These are phyloP conservation scores for Malus sieversii DNA, from an alignment of 306 rosid species.

Conservation along the genomic window DNA sequence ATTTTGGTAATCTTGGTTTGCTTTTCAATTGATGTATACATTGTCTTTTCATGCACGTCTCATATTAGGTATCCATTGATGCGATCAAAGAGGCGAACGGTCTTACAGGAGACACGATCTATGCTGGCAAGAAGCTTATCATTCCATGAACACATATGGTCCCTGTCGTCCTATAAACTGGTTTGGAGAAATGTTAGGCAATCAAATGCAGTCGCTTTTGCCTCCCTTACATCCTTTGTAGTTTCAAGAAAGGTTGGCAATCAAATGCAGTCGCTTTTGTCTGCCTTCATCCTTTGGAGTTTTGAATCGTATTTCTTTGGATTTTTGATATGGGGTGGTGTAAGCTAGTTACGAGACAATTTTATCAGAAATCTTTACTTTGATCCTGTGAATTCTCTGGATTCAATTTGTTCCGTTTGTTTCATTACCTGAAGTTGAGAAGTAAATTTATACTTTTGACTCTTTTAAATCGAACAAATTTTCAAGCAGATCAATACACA, in stretches of 20 bases:
- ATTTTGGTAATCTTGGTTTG: background rate
- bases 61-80: constrained; percentile 19
- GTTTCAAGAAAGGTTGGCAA: background rate
- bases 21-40: background rate
- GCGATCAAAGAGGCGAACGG: constrained; percentile 30
- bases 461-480: no score
- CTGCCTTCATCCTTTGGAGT: background rate
- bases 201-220: background rate
- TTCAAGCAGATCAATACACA: no score
- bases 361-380: no score
- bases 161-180: background rate
- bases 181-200: background rate
- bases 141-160: constrained; percentile 15
- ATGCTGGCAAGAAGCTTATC: constrained; percentile 29
- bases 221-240: background rate
- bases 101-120: constrained; percentile 21
- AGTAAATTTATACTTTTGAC: no score
- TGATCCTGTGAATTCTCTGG: no score
- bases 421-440: no score
- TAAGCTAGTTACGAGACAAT: no score
- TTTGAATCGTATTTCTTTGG: background rate
- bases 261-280: no score
- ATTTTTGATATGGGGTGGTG: no score
- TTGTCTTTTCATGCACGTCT: background rate
- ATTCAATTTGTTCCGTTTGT: no score